phyloP scores from a whole-genome alignment of 1,284 basidiomycete genomes.

The Rhodotorula mucilaginosa region DNA sequence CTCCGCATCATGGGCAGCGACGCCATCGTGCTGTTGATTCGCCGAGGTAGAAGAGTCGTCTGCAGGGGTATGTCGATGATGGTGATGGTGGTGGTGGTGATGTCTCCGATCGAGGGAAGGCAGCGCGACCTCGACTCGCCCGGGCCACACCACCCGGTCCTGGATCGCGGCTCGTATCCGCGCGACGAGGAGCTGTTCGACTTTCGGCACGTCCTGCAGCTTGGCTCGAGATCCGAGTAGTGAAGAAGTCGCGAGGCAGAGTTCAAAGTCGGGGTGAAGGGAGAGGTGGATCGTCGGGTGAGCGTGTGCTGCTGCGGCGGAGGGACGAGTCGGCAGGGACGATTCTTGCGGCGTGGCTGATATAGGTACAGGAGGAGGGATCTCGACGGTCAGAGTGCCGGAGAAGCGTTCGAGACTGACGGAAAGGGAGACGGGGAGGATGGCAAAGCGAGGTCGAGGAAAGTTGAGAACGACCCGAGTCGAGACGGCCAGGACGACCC shows the following conservation, averaged over 20 bases:
- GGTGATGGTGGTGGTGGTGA: constrained; percentile 6
- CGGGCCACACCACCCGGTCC: constrained; percentile 40
- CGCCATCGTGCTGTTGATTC: background rate
- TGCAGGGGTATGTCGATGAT: background rate
- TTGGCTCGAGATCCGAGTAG: constrained; percentile 58
- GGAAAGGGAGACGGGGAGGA: constrained; percentile 57
- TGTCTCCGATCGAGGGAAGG: constrained; percentile 8
- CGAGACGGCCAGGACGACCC: constrained; percentile 55
- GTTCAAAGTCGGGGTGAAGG: constrained; percentile 58
- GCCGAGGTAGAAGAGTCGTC: background rate
- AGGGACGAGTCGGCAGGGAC: constrained; percentile 15
- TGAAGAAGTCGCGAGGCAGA: constrained; percentile 56
- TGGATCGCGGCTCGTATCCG: constrained; percentile 54
- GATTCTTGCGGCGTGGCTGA: constrained; percentile 6
- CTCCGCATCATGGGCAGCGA: background rate
- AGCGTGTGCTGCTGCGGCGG: constrained; percentile 28
- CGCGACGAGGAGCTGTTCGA: constrained; percentile 58
- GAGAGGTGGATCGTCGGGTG: constrained; percentile 53
- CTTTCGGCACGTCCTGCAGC: constrained; percentile 60
- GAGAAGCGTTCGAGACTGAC: constrained; percentile 57
- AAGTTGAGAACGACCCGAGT: constrained; percentile 60
- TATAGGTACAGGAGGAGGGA: background rate
- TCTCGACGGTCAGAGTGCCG: constrained; percentile 52
- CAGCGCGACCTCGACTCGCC: constrained; percentile 30
- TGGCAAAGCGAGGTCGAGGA: constrained; percentile 57